phyloP scores from a whole-genome alignment of 2,329 filamentous ascomycete genomes.

The Teratosphaeriaceae sp. region DNA sequence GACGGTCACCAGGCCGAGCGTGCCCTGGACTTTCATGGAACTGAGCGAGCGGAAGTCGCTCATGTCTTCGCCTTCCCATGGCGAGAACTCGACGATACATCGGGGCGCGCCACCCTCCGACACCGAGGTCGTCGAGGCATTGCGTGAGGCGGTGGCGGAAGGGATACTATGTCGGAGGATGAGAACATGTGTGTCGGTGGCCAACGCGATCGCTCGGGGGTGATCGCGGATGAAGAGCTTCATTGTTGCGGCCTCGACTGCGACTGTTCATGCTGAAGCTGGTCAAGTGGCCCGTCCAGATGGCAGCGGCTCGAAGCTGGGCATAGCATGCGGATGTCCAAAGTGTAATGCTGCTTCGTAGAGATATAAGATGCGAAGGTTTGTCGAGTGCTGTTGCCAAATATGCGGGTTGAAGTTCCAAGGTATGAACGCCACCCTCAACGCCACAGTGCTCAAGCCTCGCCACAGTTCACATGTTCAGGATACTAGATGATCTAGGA shows the following conservation, averaged over 20 bases:
- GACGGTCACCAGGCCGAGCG: conserved; percentile 76
- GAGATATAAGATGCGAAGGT: no score
- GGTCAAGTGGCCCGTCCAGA: no score
- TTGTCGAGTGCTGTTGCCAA: no score
- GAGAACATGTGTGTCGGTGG: conserved; percentile 70
- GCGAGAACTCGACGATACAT: conserved; percentile 86
- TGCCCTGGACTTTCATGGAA: conserved; percentile 71
- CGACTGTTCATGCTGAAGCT: background rate
- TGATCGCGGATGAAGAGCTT: conserved; percentile 82
- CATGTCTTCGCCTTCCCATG: conserved; percentile 58
- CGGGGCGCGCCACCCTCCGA: conserved; percentile 39
- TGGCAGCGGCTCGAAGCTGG: no score
- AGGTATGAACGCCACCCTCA: no score
- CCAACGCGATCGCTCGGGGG: conserved; percentile 79
- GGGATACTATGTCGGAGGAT: conserved; percentile 73
- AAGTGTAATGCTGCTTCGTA: no score
- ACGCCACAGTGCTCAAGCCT: no score
- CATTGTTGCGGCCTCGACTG: conserved; percentile 36
- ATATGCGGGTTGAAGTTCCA: no score
- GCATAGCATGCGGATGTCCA: no score
- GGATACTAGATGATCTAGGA: no score
- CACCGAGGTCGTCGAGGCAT: conserved; percentile 36
- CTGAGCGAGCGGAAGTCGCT: conserved; percentile 71
- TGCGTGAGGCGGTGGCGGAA: conserved; percentile 54
- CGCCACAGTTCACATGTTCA: no score